Evolutionary conservation across 176 grass and related monocot genomes (phyloP).

Genomic region (Rhynchospora pubera): DNA sequence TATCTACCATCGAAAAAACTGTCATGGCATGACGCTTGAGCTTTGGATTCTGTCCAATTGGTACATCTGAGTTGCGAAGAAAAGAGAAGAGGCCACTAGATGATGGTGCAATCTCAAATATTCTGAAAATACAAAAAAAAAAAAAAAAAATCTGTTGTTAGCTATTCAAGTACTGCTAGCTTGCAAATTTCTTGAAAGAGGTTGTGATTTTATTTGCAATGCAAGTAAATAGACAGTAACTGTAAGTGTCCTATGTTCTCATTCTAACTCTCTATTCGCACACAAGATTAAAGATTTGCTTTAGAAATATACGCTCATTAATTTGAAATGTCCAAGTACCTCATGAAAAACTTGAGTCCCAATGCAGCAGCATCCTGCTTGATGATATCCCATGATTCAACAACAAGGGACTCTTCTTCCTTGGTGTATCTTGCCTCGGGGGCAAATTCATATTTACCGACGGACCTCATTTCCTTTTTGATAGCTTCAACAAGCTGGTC

Average conservation of each 20-base stretch:
- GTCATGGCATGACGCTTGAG: constrained; percentile 62
- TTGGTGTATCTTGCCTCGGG: constrained; percentile 24
- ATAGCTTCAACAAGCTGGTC: constrained; percentile 29
- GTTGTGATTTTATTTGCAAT: not conserved
- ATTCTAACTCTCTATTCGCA: not conserved
- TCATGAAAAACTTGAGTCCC: constrained; percentile 42
- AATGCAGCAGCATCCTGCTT: constrained; percentile 27
- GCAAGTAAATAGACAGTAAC: not conserved
- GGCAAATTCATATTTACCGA: not conserved
- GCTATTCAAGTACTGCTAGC: not conserved
- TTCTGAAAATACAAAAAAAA: not conserved
- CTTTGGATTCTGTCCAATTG: constrained; percentile 69
- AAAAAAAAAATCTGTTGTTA: not conserved
- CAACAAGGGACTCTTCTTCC: constrained; percentile 43
- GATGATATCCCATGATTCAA: constrained; percentile 41
- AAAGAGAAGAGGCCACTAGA: constrained; percentile 35
- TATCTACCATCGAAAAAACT: constrained; percentile 56
- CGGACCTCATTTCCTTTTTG: constrained; percentile 25
- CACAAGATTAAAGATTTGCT: not conserved
- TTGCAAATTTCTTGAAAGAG: not conserved
- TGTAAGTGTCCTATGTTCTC: not conserved
- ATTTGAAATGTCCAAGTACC: constrained; percentile 1
- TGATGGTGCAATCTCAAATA: constrained; percentile 41
- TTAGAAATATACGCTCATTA: not conserved
- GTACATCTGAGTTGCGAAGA: constrained; percentile 34